Evolutionary conservation across 768 basidiomycete species (phyloP).

Genomic region (Xanthoconium stramineum): DNA sequence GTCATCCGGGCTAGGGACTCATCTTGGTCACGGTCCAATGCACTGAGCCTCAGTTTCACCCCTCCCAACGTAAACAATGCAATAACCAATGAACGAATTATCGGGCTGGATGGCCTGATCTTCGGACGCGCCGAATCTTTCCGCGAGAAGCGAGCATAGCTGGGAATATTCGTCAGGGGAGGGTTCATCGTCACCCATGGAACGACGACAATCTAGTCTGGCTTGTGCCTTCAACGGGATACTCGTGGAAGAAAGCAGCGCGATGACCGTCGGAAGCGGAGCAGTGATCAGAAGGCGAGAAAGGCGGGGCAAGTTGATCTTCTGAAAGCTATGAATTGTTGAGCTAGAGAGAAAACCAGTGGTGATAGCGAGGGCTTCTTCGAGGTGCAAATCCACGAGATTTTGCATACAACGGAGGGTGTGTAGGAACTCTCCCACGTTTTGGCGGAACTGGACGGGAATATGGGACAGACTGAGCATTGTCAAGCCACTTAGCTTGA

Average conservation of each 20-base stretch:
- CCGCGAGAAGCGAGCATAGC: not conserved
- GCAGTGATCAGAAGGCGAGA: not conserved
- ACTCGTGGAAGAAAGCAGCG: not conserved
- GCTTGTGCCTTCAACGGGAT: not conserved
- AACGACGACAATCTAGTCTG: not conserved
- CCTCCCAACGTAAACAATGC: too few relatives aligned
- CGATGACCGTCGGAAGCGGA: not conserved
- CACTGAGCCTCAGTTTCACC: too few relatives aligned
- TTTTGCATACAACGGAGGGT: constrained; percentile 34
- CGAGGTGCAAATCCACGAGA: constrained; percentile 33
- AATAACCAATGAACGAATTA: not conserved
- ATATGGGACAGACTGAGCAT: constrained; percentile 32
- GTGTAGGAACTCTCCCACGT: constrained; percentile 30
- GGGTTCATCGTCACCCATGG: not conserved
- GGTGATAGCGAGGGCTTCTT: constrained; percentile 27
- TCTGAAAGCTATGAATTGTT: not conserved
- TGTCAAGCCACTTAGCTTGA: constrained; percentile 26
- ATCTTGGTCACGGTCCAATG: too few relatives aligned
- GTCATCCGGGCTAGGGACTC: too few relatives aligned
- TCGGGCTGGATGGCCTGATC: not conserved
- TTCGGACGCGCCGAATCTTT: not conserved
- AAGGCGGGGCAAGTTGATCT: not conserved
- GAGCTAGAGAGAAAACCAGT: not conserved
- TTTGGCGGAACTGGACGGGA: constrained; percentile 20
- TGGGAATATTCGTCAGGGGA: not conserved